Conservation (phyloP, 176 grass and related monocot species). For the Cenchrus purpureus region DNA sequence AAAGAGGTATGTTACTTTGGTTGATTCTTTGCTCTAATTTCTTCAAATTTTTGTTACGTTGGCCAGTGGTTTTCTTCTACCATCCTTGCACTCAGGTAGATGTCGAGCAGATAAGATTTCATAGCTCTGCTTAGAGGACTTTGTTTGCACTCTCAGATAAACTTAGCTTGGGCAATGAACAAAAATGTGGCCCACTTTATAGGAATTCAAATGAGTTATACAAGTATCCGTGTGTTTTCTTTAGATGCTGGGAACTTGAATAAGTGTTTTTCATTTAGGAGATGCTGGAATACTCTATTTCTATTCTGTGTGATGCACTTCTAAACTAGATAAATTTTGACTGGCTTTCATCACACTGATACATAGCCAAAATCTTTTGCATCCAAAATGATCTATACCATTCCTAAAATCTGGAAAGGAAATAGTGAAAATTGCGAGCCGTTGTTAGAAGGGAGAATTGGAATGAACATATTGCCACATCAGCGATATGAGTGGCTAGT, state of each 20-base stretch:
- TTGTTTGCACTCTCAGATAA: not conserved
- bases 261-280: not conserved
- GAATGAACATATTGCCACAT: not conserved
- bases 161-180: not conserved
- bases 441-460: not conserved
- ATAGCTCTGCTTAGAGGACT: not conserved
- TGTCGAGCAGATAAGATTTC: not conserved
- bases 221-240: not conserved
- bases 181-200: not conserved
- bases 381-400: not conserved
- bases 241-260: not conserved
- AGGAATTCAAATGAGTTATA: not conserved
- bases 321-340: not conserved
- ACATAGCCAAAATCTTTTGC: no score
- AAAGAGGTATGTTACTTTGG: constrained; percentile 67
- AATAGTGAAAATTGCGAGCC: not conserved
- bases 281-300: not conserved
- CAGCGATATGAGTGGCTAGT: not conserved
- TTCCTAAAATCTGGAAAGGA: not conserved
- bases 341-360: not conserved
- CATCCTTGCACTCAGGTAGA: constrained; percentile 9
- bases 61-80: not conserved
- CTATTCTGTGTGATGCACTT: not conserved
- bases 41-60: not conserved
- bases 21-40: constrained; percentile 27